Conservation (phyloP, 1,284 basidiomycete genomes). For the Ceratorhiza oryzae-sativae region DNA sequence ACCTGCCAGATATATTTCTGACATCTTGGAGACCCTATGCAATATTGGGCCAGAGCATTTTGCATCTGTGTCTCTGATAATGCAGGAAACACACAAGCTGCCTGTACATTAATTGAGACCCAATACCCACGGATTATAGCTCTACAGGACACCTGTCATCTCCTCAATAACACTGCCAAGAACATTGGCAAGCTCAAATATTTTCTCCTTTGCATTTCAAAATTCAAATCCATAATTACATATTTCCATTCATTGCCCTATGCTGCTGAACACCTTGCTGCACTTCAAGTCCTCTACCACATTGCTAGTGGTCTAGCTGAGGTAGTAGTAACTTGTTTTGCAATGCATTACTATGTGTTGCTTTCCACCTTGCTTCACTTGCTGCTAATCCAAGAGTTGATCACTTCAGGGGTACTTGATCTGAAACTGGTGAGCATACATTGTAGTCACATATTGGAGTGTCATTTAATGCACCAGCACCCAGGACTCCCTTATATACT, state of each 20-base stretch:
- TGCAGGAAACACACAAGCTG: constrained; percentile 50
- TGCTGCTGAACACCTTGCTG: constrained; percentile 45
- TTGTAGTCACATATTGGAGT: too few species aligned
- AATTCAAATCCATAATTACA: constrained; percentile 45
- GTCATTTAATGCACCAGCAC: too few species aligned
- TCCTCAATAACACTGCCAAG: constrained; percentile 48
- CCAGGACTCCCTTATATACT: constrained; percentile 23
- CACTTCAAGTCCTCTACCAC: constrained; percentile 31
- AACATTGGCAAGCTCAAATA: constrained; percentile 49
- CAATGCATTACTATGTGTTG: constrained; percentile 44
- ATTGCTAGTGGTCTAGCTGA: constrained; percentile 48
- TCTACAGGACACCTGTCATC: constrained; percentile 50
- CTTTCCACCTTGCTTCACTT: not conserved
- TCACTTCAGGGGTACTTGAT: constrained; percentile 14
- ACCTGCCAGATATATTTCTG: constrained; percentile 30
- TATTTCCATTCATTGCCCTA: constrained; percentile 48
- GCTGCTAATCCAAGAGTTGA: not conserved
- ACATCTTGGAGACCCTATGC: constrained; percentile 45
- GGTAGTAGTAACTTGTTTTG: constrained; percentile 50
- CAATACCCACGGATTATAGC: constrained; percentile 48
- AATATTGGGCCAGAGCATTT: constrained; percentile 47
- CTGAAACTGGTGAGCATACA: not conserved
- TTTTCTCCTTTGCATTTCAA: constrained; percentile 46
- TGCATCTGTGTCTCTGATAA: constrained; percentile 48
- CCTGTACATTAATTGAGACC: constrained; percentile 43